Percentiles rank a stretch among this genome's conserved stretches.
phyloP scores from a whole-genome alignment of 352 stramenopile species.

The Phytophthora cryptogea region DNA sequence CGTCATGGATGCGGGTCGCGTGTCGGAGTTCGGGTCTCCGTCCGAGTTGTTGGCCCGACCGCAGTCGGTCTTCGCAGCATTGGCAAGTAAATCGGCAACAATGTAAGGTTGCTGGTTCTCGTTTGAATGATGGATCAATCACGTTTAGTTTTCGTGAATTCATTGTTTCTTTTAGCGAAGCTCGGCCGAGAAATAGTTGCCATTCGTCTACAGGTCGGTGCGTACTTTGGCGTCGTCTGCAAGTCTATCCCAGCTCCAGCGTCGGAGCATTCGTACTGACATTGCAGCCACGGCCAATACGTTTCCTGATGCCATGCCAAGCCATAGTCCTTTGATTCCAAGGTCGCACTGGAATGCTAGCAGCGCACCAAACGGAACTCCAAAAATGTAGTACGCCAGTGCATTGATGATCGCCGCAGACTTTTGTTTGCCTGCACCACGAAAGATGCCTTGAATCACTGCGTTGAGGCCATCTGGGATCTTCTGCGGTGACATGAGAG shows the following conservation, averaged over 20 bases:
- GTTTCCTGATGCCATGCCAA: neutral
- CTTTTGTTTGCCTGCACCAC: slow-evolving; percentile 58
- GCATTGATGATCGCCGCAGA: slow-evolving; percentile 55
- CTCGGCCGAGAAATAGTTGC: too few relatives aligned
- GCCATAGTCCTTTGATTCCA: slow-evolving; percentile 29
- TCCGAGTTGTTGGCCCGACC: slow-evolving; percentile 64
- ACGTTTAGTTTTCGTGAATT: neutral
- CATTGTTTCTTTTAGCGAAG: neutral
- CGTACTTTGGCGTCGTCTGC: neutral
- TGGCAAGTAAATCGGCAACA: neutral
- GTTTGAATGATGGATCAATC: neutral
- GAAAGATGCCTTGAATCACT: slow-evolving; percentile 7
- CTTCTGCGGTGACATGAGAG: slow-evolving; percentile 42
- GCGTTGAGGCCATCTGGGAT: neutral
- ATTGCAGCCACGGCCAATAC: neutral
- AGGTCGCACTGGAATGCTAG: slow-evolving; percentile 50
- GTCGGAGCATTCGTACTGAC: neutral
- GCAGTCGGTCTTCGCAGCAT: slow-evolving; percentile 25
- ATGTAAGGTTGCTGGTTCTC: neutral
- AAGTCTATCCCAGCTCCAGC: neutral
- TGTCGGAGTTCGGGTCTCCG: slow-evolving; percentile 45
- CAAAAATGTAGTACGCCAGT: slow-evolving; percentile 70
- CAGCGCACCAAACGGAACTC: slow-evolving; percentile 60
- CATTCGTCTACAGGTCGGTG: neutral
- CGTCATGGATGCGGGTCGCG: slow-evolving; percentile 28